phyloP scores from a whole-genome alignment of 768 basidiomycete genomes.

The Hericium erinaceus region DNA sequence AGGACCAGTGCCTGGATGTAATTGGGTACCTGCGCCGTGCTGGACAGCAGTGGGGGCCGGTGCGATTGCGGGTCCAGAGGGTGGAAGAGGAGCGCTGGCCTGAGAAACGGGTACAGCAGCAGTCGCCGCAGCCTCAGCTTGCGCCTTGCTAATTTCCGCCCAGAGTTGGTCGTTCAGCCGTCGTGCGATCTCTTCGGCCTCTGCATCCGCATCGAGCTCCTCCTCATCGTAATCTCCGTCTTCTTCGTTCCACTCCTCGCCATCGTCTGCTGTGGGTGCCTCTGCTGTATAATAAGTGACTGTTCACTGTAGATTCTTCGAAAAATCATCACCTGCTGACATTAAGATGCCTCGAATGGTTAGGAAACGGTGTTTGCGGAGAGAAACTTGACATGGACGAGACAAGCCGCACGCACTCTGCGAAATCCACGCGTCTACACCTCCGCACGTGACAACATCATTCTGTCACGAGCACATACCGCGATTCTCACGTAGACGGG shows the following conservation, averaged over 20 bases:
- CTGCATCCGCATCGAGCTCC: constrained; percentile 51
- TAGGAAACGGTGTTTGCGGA: no score
- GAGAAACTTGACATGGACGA: no score
- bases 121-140: constrained; percentile 30
- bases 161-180: constrained; percentile 68
- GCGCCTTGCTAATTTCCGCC: constrained; percentile 66
- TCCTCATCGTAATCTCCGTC: constrained; percentile 43
- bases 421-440: no score
- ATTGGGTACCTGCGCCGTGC: neutral
- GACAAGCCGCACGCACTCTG: no score
- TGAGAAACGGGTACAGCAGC: neutral
- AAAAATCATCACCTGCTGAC: no score
- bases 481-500: no score
- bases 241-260: constrained; percentile 33
- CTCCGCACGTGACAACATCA: no score
- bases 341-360: no score
- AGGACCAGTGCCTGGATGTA: neutral
- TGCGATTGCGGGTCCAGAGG: constrained; percentile 8
- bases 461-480: no score
- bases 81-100: neutral
- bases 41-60: neutral
- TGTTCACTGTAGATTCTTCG: no score
- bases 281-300: no score
- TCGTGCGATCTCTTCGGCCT: constrained; percentile 67
- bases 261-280: constrained; percentile 14